These are phyloP conservation scores for Daedalea quercina DNA, from an alignment of 768 basidiomycete species.

Conservation along the genomic window DNA sequence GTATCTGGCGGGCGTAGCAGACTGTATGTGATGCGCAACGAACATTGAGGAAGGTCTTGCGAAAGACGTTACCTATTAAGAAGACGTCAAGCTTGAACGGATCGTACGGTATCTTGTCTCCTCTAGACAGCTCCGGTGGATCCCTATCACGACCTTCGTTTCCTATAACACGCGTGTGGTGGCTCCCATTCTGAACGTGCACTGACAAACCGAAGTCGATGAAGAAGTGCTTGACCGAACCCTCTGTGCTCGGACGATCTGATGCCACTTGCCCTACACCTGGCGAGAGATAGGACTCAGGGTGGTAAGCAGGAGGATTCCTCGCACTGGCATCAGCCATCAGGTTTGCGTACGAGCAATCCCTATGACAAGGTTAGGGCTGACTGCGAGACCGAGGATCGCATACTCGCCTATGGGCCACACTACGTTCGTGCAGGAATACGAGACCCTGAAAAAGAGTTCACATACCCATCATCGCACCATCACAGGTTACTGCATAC, in stretches of 20 bases:
- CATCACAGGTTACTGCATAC: slow-evolving; percentile 4
- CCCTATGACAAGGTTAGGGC: slow-evolving; percentile 5
- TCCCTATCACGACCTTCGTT: slow-evolving; percentile 11
- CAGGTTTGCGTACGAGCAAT: slow-evolving; percentile 13
- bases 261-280: no score
- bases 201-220: slow-evolving; percentile 15
- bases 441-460: slow-evolving; percentile 11
- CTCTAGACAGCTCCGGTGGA: slow-evolving; percentile 14
- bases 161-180: slow-evolving; percentile 8
- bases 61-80: slow-evolving; percentile 12
- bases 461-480: background rate
- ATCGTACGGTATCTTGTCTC: slow-evolving; percentile 11
- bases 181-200: slow-evolving; percentile 7
- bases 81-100: slow-evolving; percentile 18
- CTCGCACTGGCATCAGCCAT: slow-evolving; percentile 14
- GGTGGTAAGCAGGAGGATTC: slow-evolving; percentile 18
- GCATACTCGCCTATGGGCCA: slow-evolving; percentile 15
- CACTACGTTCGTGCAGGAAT: slow-evolving; percentile 14
- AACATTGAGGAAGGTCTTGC: slow-evolving; percentile 12
- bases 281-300: background rate
- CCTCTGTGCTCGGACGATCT: slow-evolving; percentile 23
- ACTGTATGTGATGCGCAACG: background rate
- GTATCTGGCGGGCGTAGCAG: background rate
- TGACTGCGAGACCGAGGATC: background rate
- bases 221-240: slow-evolving; percentile 24